phyloP scores from a whole-genome alignment of 257 asterid genomes.

The Przewalskia tangutica region DNA sequence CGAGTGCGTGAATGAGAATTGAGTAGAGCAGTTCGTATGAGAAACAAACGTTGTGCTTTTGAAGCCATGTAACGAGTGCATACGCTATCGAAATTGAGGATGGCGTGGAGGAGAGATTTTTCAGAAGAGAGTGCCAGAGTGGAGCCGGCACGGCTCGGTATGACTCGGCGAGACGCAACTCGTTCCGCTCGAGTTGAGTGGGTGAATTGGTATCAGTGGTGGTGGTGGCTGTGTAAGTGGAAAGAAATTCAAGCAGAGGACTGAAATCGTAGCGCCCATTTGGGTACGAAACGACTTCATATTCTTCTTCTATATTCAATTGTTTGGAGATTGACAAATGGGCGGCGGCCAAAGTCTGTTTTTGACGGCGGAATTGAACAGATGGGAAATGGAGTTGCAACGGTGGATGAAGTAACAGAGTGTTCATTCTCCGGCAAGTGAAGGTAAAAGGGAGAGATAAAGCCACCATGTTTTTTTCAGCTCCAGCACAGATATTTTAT shows the following conservation, averaged over 20 bases:
- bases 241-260: slow-evolving; percentile 66
- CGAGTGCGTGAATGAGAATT: slow-evolving; percentile 71
- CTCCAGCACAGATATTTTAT: too few species aligned
- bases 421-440: slow-evolving; percentile 52
- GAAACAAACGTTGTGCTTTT: slow-evolving; percentile 74
- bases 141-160: slow-evolving; percentile 89
- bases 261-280: slow-evolving; percentile 60
- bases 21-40: slow-evolving; percentile 85
- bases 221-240: slow-evolving; percentile 26
- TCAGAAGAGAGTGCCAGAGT: slow-evolving; percentile 79
- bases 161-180: slow-evolving; percentile 59
- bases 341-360: slow-evolving; percentile 15
- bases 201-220: too few species aligned
- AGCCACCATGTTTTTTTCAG: background rate
- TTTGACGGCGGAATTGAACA: too few species aligned
- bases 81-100: slow-evolving; percentile 55
- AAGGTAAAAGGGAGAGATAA: background rate
- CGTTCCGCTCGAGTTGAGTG: slow-evolving; percentile 42
- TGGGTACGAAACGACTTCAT: too few species aligned
- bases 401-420: slow-evolving; percentile 44
- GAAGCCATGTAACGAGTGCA: slow-evolving; percentile 75
- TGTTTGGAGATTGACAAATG: slow-evolving; percentile 21
- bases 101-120: slow-evolving; percentile 51
- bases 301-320: slow-evolving; percentile 17
- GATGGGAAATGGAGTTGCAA: slow-evolving; percentile 38